phyloP scores from a whole-genome alignment of 768 basidiomycete genomes.

The Dentipellis fragilis region DNA sequence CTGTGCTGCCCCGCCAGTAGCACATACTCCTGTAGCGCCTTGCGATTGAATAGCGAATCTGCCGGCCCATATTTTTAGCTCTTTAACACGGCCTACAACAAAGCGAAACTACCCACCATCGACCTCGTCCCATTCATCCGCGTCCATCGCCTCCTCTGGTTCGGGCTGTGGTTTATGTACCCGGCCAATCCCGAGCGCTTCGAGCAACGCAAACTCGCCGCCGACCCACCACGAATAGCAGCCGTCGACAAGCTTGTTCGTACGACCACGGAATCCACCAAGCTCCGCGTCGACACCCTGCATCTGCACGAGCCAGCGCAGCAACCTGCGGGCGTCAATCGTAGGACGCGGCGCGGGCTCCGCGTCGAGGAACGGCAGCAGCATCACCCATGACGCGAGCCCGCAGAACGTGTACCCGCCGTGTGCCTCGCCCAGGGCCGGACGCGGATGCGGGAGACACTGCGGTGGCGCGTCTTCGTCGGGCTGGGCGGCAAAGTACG shows the following conservation, averaged over 20 bases:
- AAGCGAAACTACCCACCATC: constrained; percentile 40
- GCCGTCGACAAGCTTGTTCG: constrained; percentile 98
- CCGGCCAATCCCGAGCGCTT: constrained; percentile 33
- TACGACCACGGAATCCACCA: constrained; percentile 87
- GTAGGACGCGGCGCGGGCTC: constrained; percentile 20
- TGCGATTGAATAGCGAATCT: constrained; percentile 46
- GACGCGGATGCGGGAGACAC: constrained; percentile 37
- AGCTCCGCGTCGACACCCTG: constrained; percentile 77
- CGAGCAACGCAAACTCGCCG: constrained; percentile 72
- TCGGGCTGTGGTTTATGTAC: too few relatives aligned
- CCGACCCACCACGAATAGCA: constrained; percentile 99
- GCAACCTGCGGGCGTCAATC: constrained; percentile 49
- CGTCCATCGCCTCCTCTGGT: too few relatives aligned
- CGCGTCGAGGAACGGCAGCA: constrained; percentile 42
- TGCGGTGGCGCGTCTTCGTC: neutral
- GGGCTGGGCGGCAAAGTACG: constrained; percentile 34
- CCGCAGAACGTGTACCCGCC: constrained; percentile 97
- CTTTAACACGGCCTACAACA: too few relatives aligned
- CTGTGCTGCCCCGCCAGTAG: constrained; percentile 79
- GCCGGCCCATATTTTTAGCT: neutral
- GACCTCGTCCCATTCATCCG: constrained; percentile 56
- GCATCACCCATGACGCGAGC: constrained; percentile 72
- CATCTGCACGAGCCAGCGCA: constrained; percentile 80
- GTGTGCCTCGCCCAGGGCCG: constrained; percentile 89
- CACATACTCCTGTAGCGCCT: constrained; percentile 81